These are phyloP conservation scores for Lipomyces anomalus DNA, from an alignment of 805 yeast genomes.

Conservation along the genomic window DNA sequence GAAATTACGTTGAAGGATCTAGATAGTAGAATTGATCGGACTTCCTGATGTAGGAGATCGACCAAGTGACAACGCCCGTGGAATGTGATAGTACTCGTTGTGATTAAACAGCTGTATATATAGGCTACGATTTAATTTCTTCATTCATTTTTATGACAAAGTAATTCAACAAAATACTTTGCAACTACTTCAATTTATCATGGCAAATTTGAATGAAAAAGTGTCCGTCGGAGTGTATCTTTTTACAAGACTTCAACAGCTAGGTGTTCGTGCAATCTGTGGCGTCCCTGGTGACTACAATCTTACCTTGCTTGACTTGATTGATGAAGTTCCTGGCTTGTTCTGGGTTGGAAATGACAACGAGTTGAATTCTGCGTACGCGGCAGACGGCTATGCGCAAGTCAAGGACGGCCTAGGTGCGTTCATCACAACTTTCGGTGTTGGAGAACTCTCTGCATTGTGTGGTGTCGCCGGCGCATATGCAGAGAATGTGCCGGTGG, in stretches of 20 bases:
- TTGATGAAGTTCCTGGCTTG: slow-evolving; percentile 39
- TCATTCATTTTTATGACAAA: too few species aligned
- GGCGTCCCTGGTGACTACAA: slow-evolving; percentile 47
- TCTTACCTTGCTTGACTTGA: slow-evolving; percentile 37
- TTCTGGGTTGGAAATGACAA: slow-evolving; percentile 81
- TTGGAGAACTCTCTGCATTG: slow-evolving; percentile 80
- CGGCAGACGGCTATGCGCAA: slow-evolving; percentile 85
- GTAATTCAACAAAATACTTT: too few species aligned
- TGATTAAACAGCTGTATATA: too few species aligned
- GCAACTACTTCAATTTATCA: too few species aligned
- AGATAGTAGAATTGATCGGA: too few species aligned
- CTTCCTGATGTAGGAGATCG: too few species aligned
- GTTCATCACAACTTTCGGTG: slow-evolving; percentile 72
- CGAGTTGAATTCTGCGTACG: slow-evolving; percentile 83
- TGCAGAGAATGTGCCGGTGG: slow-evolving; percentile 82
- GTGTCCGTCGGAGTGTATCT: slow-evolving; percentile 28
- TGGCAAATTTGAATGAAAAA: neutral
- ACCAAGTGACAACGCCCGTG: too few species aligned
- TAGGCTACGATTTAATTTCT: too few species aligned
- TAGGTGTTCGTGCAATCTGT: slow-evolving; percentile 38
- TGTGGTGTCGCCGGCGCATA: slow-evolving; percentile 77
- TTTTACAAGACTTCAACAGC: slow-evolving; percentile 20
- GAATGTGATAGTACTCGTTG: too few species aligned
- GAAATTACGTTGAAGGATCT: too few species aligned
- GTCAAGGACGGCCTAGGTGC: slow-evolving; percentile 60